Evolutionary conservation across 2,329 filamentous ascomycete species (phyloP).

Genomic region (Gnomoniopsis sp.): DNA sequence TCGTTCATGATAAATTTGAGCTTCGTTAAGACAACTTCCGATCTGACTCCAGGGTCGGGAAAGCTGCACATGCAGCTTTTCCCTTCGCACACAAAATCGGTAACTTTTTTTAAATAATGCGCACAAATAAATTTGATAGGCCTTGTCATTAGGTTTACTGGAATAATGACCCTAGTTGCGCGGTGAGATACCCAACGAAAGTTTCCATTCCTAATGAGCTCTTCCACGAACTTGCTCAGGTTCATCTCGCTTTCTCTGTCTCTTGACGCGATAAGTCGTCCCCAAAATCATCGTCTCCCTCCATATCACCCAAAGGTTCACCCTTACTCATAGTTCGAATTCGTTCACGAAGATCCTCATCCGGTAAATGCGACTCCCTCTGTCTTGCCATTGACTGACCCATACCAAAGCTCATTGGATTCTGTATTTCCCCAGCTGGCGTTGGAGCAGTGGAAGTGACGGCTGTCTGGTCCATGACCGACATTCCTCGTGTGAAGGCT

Average conservation of each 20-base stretch:
- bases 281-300: not conserved
- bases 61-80: too few species aligned
- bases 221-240: too few species aligned
- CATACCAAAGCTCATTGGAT: constrained; percentile 6
- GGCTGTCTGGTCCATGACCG: constrained; percentile 14
- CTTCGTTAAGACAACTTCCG: too few species aligned
- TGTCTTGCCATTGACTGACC: constrained; percentile 3
- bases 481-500: constrained; percentile 11
- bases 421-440: constrained; percentile 3
- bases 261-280: constrained; percentile 2
- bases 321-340: not conserved
- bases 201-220: too few species aligned
- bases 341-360: not conserved
- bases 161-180: too few species aligned
- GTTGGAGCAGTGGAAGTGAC: constrained; percentile 11
- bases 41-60: too few species aligned
- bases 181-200: too few species aligned
- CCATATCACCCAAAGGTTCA: not conserved
- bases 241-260: not conserved
- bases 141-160: not conserved
- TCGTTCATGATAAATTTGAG: too few species aligned
- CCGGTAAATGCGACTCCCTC: constrained; percentile 16
- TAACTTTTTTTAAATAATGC: too few species aligned
- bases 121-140: too few species aligned
- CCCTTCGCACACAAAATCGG: too few species aligned